These are phyloP conservation scores for Fusarium sp. DNA, from an alignment of 2,329 filamentous ascomycete genomes.

Conservation along the genomic window DNA sequence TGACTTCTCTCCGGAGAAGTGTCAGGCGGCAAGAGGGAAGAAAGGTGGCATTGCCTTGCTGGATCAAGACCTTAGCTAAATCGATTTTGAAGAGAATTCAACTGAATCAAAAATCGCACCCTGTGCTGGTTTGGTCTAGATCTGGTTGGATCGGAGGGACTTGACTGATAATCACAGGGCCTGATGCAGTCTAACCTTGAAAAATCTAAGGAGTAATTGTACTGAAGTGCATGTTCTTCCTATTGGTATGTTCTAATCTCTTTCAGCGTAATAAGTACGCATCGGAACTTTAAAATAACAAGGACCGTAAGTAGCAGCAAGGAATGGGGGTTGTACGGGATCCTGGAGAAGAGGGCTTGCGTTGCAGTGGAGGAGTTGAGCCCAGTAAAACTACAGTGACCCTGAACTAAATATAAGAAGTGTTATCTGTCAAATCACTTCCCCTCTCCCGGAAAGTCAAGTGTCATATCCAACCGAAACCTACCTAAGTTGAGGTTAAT, in stretches of 20 bases:
- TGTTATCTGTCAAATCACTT: not conserved
- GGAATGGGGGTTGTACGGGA: not conserved
- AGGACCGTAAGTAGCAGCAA: not conserved
- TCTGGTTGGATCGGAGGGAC: not conserved
- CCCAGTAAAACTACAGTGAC: not conserved
- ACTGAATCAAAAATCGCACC: not conserved
- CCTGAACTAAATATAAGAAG: not conserved
- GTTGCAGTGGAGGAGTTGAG: not conserved
- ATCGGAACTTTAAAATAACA: not conserved
- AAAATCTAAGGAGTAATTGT: not conserved
- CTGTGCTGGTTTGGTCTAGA: not conserved
- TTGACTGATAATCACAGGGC: not conserved
- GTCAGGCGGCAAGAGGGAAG: too few species aligned
- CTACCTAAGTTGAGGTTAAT: not conserved
- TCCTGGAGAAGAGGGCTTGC: not conserved
- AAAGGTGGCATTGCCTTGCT: not conserved
- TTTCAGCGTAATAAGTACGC: not conserved
- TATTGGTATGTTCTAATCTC: not conserved
- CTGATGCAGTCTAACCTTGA: not conserved
- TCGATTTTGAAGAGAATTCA: not conserved
- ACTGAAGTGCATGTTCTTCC: not conserved
- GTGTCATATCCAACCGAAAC: not conserved
- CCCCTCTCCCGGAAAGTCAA: not conserved
- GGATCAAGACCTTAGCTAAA: not conserved
- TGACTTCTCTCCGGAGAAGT: too few species aligned